Evolutionary conservation across 75 land plant species (phyloP), one percentile per base, ranked within the genome.

Genomic region (Ceratopteris richardii): DNA sequence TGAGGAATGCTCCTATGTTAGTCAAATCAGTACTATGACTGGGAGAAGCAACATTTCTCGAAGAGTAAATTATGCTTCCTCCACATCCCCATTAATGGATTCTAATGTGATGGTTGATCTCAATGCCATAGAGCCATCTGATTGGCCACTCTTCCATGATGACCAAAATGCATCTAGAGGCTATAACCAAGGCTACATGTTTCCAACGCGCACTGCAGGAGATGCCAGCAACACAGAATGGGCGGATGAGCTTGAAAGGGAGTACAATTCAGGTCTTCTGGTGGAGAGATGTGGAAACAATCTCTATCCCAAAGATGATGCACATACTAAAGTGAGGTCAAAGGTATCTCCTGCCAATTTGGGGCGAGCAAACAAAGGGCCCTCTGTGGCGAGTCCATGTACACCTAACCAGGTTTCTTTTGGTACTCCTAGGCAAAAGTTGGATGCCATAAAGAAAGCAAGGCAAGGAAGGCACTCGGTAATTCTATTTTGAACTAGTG

Each of bases 341-440:
- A 46, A 14, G 50, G 18, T 46, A 2, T 55, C 57, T 55, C 60
- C 37, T 33, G 57, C 28, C 14, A 29, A 29, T 17, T 36, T 41
- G 20, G 27, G 31, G 23, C 60, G 61, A 14, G 42, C 30, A 30
- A 30, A 39, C 28, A 63, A 54, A 36, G 66, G 43, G 18, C 17
- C 22, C 39, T n/a, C 13, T 12, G 66, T 19, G 22, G 66, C 41
- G 30, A 63, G 66, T 58, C 66, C 66, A 13, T 37, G 21, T 23
- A 63, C 60, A 25, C 66, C 60, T 57, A 24, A 31, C 31, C 26
- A 29, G 22, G 61, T 3, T 1, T 14, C 20, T 31, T 0, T 46
- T n/a, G 50, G 50, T 46, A 63, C 40, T 23, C 39, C 59, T 11
- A 57, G 41, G 23, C 44, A 31, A 28, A 63, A 26, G 39, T 37